Evolutionary conservation across 352 stramenopile species (phyloP).

Genomic region (Phytophthora boehmeriae): DNA sequence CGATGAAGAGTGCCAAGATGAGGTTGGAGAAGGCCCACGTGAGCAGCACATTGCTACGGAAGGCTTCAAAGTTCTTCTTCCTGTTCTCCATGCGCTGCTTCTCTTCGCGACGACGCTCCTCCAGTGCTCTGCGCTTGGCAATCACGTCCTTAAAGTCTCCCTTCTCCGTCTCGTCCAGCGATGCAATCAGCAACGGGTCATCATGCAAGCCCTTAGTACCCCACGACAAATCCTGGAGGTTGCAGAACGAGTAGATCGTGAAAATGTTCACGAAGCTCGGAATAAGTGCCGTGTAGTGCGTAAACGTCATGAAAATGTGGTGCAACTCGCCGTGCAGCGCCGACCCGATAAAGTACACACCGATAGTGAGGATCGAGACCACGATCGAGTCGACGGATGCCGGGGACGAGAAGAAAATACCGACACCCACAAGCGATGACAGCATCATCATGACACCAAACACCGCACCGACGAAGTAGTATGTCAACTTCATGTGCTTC

Average conservation of each 20-base stretch:
- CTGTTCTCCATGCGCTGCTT: constrained; percentile 59
- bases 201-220: constrained; percentile 77
- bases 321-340: constrained; percentile 82
- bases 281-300: constrained; percentile 87
- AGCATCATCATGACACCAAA: constrained; percentile 86
- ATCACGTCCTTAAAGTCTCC: constrained; percentile 88
- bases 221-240: constrained; percentile 89
- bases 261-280: constrained; percentile 91
- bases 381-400: constrained; percentile 59
- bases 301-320: constrained; percentile 87
- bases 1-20: constrained; percentile 76
- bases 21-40: constrained; percentile 86
- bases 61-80: constrained; percentile 83
- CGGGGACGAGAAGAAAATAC: constrained; percentile 75
- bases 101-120: constrained; percentile 72
- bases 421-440: constrained; percentile 70
- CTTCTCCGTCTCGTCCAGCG: constrained; percentile 67
- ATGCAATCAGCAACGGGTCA: constrained; percentile 50
- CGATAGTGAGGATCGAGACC: constrained; percentile 71
- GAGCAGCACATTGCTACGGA: constrained; percentile 84
- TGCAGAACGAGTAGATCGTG: constrained; percentile 91
- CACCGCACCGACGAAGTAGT: constrained; percentile 77
- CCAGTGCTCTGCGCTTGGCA: constrained; percentile 69
- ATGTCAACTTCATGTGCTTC: constrained; percentile 89
- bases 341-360: constrained; percentile 86